Percentiles rank a stretch among this genome's conserved stretches.
Conservation (phyloP, 768 basidiomycete genomes). For the Cystobasidiopsis lactophilus region DNA sequence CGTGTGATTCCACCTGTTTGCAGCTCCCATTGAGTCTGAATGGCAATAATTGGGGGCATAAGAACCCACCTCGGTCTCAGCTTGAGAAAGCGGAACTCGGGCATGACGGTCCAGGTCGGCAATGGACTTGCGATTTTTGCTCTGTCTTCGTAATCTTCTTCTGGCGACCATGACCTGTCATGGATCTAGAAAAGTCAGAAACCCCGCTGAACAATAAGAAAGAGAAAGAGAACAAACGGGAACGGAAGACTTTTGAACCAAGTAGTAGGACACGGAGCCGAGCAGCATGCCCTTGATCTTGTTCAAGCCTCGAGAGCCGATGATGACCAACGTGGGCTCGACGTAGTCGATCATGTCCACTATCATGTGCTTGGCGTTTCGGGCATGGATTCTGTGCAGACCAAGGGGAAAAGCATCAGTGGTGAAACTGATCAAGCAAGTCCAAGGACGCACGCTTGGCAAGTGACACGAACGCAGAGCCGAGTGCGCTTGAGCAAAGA, state of each 20-base stretch:
- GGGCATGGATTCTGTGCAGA: conserved; percentile 12
- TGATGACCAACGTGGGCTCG: conserved; percentile 20
- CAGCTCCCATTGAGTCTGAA: too few species aligned
- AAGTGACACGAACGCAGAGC: conserved; percentile 62
- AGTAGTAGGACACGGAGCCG: conserved; percentile 17
- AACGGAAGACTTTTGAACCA: conserved; percentile 14
- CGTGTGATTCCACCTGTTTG: too few species aligned
- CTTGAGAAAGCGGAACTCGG: conserved; percentile 13
- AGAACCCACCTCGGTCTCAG: conserved; percentile 15
- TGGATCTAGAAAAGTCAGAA: not conserved
- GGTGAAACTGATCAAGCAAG: not conserved
- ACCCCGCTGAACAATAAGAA: not conserved
- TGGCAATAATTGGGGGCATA: too few species aligned
- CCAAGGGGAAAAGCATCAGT: not conserved
- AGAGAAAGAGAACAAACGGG: conserved; percentile 10
- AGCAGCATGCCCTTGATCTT: conserved; percentile 20
- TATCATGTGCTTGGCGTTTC: conserved; percentile 20
- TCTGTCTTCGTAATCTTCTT: conserved; percentile 12
- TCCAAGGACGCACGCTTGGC: conserved; percentile 39
- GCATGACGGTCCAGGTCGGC: conserved; percentile 13
- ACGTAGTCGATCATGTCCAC: conserved; percentile 22
- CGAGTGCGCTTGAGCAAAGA: conserved; percentile 72
- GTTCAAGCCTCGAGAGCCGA: conserved; percentile 18
- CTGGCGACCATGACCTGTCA: conserved; percentile 12
- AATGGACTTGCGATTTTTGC: conserved; percentile 12